phyloP scores from a whole-genome alignment of 129 eudicot genomes.

The Saposhnikovia divaricata region DNA sequence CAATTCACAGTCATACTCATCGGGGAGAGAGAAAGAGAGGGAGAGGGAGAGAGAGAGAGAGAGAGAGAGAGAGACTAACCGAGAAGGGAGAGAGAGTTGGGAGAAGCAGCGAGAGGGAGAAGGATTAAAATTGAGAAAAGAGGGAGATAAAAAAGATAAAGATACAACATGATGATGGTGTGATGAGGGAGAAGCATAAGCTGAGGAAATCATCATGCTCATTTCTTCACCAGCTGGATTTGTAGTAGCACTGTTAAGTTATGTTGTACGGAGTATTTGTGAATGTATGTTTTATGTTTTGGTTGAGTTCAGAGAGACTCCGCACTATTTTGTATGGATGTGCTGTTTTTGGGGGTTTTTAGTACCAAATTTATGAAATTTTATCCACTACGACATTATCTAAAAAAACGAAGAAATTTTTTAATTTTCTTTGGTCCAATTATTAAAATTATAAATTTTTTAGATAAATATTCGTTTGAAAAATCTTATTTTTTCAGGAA shows the following conservation, averaged over 20 bases:
- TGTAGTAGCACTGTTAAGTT: not conserved
- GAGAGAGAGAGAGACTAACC: slow-evolving; percentile 31
- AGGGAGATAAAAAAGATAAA: slow-evolving; percentile 27
- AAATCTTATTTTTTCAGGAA: too few relatives aligned
- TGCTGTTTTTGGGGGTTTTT: not conserved
- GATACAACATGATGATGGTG: slow-evolving; percentile 23
- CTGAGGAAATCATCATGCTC: not conserved
- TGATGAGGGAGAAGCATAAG: slow-evolving; percentile 14
- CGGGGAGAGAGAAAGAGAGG: not conserved
- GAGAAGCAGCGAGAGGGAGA: slow-evolving; percentile 27
- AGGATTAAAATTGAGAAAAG: slow-evolving; percentile 15
- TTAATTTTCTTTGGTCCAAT: too few relatives aligned
- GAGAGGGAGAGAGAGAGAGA: not conserved
- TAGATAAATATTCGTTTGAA: too few relatives aligned
- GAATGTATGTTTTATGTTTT: not conserved
- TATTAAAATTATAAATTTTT: too few relatives aligned
- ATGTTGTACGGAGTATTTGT: too few relatives aligned
- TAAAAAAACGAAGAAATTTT: too few relatives aligned
- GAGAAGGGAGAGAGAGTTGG: slow-evolving; percentile 22
- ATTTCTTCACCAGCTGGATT: not conserved
- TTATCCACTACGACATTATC: too few relatives aligned
- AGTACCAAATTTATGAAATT: too few relatives aligned
- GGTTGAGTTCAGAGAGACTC: not conserved
- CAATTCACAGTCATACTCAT: not conserved
- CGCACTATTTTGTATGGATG: not conserved